These are phyloP conservation scores for Starmera dryadoides DNA, from an alignment of 805 yeast genomes.

Conservation along the genomic window DNA sequence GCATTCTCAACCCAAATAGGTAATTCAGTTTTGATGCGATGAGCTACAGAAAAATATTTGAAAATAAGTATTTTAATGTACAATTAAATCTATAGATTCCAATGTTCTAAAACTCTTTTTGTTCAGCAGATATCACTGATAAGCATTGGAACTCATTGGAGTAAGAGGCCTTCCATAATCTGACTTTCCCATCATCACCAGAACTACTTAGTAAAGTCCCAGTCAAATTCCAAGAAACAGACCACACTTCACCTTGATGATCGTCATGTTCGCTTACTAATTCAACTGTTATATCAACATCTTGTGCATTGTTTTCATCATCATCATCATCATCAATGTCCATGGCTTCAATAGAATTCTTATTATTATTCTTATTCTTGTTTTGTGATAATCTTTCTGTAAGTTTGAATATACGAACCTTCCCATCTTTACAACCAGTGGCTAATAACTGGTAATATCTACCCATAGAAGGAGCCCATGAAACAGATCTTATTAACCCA, in stretches of 20 bases:
- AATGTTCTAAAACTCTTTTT: conserved; percentile 7
- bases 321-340: conserved; percentile 13
- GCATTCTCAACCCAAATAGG: neutral
- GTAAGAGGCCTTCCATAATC: conserved; percentile 88
- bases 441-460: conserved; percentile 83
- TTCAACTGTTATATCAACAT: conserved; percentile 37
- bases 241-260: conserved; percentile 90
- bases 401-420: conserved; percentile 76
- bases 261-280: conserved; percentile 62
- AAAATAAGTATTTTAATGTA: neutral
- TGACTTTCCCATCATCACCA: conserved; percentile 89
- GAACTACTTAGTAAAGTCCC: conserved; percentile 90
- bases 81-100: neutral
- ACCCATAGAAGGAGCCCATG: conserved; percentile 98
- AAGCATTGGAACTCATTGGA: conserved; percentile 85
- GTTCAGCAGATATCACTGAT: conserved; percentile 70
- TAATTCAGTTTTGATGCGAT: neutral
- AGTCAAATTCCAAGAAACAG: conserved; percentile 90
- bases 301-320: conserved; percentile 17
- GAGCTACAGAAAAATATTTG: neutral
- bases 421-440: conserved; percentile 94
- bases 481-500: conserved; percentile 79
- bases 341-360: conserved; percentile 2
- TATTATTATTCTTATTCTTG: neutral
- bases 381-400: conserved; percentile 29